Evolutionary conservation across 2,329 filamentous ascomycete species (phyloP).

Genomic region (Pseudogymnoascus sp.): DNA sequence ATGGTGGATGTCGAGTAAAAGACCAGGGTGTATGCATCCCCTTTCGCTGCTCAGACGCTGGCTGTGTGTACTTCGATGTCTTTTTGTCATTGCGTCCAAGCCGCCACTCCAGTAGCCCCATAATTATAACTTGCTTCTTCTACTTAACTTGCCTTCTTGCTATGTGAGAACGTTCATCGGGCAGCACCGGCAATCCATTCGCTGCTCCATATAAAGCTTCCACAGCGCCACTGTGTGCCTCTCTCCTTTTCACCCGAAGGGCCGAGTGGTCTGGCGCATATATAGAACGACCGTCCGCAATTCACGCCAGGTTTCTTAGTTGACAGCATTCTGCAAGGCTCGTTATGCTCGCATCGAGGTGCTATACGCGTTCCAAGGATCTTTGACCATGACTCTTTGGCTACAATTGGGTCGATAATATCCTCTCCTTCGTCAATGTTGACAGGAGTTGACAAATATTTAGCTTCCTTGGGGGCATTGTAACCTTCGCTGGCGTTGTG

Average conservation of each 20-base stretch:
- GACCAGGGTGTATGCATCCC: no score
- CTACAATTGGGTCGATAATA: conserved; percentile 60
- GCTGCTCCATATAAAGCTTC: conserved; percentile 60
- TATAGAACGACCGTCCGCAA: conserved; percentile 60
- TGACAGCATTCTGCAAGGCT: conserved; percentile 74
- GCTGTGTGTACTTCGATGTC: neutral
- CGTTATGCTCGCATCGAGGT: conserved; percentile 80
- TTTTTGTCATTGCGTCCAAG: neutral
- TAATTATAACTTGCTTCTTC: neutral
- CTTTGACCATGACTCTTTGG: conserved; percentile 79
- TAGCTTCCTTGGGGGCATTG: neutral
- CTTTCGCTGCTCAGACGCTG: neutral
- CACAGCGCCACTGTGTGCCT: conserved; percentile 79
- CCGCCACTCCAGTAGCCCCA: neutral
- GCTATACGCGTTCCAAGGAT: conserved; percentile 67
- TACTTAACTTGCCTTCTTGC: neutral
- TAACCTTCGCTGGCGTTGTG: neutral
- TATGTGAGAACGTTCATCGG: neutral
- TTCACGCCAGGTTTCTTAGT: conserved; percentile 91
- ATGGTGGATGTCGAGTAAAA: neutral
- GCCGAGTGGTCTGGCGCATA: conserved; percentile 66
- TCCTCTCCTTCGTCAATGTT: conserved; percentile 20
- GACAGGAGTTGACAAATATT: conserved; percentile 10
- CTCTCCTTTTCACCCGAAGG: conserved; percentile 79
- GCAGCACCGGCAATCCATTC: conserved; percentile 21